These are phyloP conservation scores for Lachancea dasiensis DNA, from an alignment of 805 yeast genomes.

Conservation along the genomic window DNA sequence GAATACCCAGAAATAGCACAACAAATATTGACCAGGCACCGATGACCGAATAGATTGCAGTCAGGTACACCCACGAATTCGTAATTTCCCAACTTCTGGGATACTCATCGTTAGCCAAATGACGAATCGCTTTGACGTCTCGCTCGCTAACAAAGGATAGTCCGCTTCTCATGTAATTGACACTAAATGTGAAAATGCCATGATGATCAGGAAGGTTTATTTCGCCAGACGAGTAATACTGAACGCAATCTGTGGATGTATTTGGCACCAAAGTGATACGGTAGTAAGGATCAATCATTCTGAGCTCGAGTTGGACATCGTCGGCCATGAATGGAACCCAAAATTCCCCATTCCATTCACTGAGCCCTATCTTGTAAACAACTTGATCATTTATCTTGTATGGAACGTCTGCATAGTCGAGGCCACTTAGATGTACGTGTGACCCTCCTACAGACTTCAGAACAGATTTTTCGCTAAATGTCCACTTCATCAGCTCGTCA, in stretches of 20 bases:
- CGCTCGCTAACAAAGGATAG: constrained; percentile 58
- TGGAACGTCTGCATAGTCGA: constrained; percentile 36
- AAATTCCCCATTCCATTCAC: constrained; percentile 44
- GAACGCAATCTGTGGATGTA: constrained; percentile 35
- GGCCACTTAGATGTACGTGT: constrained; percentile 46
- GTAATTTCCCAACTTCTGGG: constrained; percentile 89
- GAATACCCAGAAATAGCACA: constrained; percentile 41
- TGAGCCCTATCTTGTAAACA: constrained; percentile 43
- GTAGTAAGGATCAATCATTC: constrained; percentile 93
- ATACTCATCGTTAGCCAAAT: constrained; percentile 92
- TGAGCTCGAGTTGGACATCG: constrained; percentile 75
- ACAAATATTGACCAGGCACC: constrained; percentile 74
- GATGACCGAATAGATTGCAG: constrained; percentile 63
- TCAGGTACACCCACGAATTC: constrained; percentile 86
- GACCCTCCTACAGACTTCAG: constrained; percentile 48
- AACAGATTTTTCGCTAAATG: constrained; percentile 61
- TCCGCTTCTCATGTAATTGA: constrained; percentile 77
- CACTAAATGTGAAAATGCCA: constrained; percentile 85
- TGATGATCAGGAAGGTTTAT: constrained; percentile 91
- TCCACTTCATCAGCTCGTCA: constrained; percentile 58
- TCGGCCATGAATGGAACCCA: constrained; percentile 69
- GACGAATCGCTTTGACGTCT: constrained; percentile 77
- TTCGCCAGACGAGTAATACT: constrained; percentile 47
- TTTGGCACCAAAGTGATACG: constrained; percentile 56
- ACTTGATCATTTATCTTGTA: constrained; percentile 77